Evolutionary conservation across 768 basidiomycete genomes (phyloP).

Genomic region (Russula sp.): DNA sequence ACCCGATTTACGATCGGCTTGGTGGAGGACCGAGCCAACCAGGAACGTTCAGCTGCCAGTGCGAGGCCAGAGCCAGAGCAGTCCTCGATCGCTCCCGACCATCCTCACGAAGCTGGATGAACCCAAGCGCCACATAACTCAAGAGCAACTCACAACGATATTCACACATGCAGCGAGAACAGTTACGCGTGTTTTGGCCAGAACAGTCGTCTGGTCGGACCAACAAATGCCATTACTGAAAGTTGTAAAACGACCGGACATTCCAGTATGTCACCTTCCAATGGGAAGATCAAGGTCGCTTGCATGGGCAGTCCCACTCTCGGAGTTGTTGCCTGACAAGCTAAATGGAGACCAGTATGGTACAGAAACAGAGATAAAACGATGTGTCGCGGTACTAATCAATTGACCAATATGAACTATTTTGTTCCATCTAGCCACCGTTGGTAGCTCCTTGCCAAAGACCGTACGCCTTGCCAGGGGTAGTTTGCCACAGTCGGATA

Average conservation of each 20-base stretch:
- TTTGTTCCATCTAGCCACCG: slow-evolving; percentile 30
- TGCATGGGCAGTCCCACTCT: not conserved
- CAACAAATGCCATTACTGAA: not conserved
- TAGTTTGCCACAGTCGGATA: slow-evolving; percentile 97
- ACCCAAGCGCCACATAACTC: no score
- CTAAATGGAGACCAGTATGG: slow-evolving; percentile 1
- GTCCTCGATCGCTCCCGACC: no score
- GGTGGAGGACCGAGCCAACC: no score
- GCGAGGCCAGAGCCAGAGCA: no score
- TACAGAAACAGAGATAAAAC: slow-evolving; percentile 11
- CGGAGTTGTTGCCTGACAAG: not conserved
- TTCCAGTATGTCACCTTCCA: not conserved
- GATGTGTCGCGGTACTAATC: slow-evolving; percentile 11
- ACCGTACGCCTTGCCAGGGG: slow-evolving; percentile 86
- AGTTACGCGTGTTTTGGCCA: no score
- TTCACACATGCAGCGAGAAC: not conserved
- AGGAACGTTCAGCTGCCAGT: no score
- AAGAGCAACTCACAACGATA: not conserved
- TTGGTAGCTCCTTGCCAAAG: slow-evolving; percentile 68
- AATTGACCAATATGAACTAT: slow-evolving; percentile 6
- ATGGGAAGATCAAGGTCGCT: not conserved
- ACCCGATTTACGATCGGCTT: not conserved
- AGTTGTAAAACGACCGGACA: no score
- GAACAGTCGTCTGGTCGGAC: no score
- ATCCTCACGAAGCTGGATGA: not conserved